Conservation (phyloP, 164 flowering plant species). For the Dillenia turbinata region DNA sequence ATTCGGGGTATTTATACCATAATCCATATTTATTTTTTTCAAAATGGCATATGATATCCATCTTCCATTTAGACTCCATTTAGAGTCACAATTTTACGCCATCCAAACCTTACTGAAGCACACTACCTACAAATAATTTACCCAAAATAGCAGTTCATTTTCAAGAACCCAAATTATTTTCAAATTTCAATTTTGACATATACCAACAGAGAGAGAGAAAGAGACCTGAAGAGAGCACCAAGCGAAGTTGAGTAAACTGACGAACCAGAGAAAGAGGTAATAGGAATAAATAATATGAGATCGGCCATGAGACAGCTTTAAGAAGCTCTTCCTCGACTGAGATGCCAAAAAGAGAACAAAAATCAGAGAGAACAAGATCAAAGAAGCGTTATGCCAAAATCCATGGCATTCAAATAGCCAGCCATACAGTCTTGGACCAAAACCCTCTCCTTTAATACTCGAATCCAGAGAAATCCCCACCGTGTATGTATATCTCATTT, state of each 20-base stretch:
- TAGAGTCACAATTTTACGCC: too few species aligned
- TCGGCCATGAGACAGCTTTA: constrained; percentile 66
- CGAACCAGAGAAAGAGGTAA: constrained; percentile 75
- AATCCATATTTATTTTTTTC: too few species aligned
- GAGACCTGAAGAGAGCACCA: constrained; percentile 88
- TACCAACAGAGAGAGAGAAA: neutral
- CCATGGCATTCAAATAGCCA: constrained; percentile 72
- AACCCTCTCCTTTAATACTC: neutral
- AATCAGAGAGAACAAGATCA: constrained; percentile 46
- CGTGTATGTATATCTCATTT: too few species aligned
- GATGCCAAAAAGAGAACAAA: constrained; percentile 60
- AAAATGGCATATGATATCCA: too few species aligned
- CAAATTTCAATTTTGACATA: neutral
- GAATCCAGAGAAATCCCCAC: too few species aligned
- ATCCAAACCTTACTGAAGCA: too few species aligned
- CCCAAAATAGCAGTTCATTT: too few species aligned
- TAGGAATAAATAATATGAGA: constrained; percentile 71
- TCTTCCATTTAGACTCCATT: too few species aligned
- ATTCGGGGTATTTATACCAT: too few species aligned
- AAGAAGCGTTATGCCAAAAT: constrained; percentile 48
- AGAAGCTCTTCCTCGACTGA: constrained; percentile 61
- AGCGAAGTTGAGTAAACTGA: constrained; percentile 67
- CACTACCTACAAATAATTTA: too few species aligned
- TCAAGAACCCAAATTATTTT: too few species aligned
- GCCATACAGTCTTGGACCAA: constrained; percentile 11